Evolutionary conservation across 2,329 filamentous ascomycete species (phyloP).

Genomic region (Epichloe gansuensis): DNA sequence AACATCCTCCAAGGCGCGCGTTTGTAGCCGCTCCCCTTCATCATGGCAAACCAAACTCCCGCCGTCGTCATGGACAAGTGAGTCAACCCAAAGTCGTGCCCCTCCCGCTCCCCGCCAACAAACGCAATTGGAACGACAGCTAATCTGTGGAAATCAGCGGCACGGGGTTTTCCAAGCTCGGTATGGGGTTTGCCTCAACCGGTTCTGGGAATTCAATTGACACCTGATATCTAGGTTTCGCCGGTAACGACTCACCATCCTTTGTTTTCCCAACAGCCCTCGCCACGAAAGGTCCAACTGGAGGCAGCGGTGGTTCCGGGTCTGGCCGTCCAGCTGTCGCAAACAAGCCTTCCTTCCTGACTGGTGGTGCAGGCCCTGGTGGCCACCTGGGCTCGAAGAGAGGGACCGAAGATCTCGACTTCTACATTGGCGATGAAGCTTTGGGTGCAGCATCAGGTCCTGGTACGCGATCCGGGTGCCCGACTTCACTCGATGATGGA

Average conservation of each 20-base stretch:
- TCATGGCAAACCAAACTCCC: conserved; percentile 94
- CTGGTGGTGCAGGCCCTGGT: conserved; percentile 70
- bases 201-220: conserved; percentile 12
- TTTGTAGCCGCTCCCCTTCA: conserved; percentile 14
- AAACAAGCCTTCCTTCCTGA: conserved; percentile 92
- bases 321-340: conserved; percentile 81
- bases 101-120: conserved; percentile 13
- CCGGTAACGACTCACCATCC: conserved; percentile 96
- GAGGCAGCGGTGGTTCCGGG: conserved; percentile 59
- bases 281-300: conserved; percentile 74
- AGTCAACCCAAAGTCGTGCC: conserved; percentile 39
- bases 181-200: conserved; percentile 35
- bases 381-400: conserved; percentile 74
- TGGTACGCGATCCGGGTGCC: conserved; percentile 35
- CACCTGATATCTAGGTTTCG: conserved; percentile 56
- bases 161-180: conserved; percentile 98
- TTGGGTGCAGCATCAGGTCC: conserved; percentile 72
- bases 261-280: conserved; percentile 99
- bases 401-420: conserved; percentile 94
- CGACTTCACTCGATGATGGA: conserved; percentile 1
- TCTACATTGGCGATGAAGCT: conserved; percentile 97
- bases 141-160: conserved; percentile 51
- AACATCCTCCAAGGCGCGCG: conserved; percentile 9
- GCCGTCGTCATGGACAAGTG: conserved; percentile 99
- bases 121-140: conserved; percentile 13